These are phyloP conservation scores for Saccharomycopsis fibuligera DNA, from an alignment of 805 yeast species.

Conservation along the genomic window DNA sequence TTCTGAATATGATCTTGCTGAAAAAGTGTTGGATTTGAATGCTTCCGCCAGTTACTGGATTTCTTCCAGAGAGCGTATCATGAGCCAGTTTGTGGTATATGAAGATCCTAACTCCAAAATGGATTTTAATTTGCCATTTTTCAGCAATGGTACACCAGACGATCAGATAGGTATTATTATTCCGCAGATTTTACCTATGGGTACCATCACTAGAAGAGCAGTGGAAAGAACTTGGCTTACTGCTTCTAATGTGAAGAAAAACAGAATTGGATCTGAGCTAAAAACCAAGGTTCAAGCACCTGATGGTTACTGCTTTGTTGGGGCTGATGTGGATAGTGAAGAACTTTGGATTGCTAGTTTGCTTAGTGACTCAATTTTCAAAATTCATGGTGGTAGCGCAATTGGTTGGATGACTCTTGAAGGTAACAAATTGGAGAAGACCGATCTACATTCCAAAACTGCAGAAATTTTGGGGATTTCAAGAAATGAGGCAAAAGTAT, in stretches of 20 bases:
- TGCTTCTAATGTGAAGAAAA: slow-evolving; percentile 86
- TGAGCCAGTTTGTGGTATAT: slow-evolving; percentile 78
- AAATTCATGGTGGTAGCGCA: slow-evolving; percentile 91
- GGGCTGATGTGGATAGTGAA: slow-evolving; percentile 98
- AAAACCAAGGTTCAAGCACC: slow-evolving; percentile 87
- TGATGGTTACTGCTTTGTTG: slow-evolving; percentile 82
- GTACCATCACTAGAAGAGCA: slow-evolving; percentile 92
- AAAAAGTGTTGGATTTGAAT: slow-evolving; percentile 70
- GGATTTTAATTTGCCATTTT: slow-evolving; percentile 9
- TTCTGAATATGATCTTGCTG: slow-evolving; percentile 67
- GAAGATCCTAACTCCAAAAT: slow-evolving; percentile 21
- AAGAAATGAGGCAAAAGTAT: slow-evolving; percentile 88
- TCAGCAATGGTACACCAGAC: slow-evolving; percentile 14
- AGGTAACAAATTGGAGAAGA: slow-evolving; percentile 85
- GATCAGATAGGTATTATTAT: slow-evolving; percentile 61
- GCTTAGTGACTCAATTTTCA: slow-evolving; percentile 85
- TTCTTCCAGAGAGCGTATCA: slow-evolving; percentile 79
- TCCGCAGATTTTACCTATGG: slow-evolving; percentile 87
- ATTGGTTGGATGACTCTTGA: slow-evolving; percentile 99
- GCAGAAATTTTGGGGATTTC: slow-evolving; percentile 84
- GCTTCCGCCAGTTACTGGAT: slow-evolving; percentile 89
- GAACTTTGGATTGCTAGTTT: slow-evolving; percentile 97
- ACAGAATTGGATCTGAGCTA: slow-evolving; percentile 86
- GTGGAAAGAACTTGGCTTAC: slow-evolving; percentile 98
- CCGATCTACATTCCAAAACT: slow-evolving; percentile 92